phyloP scores from a whole-genome alignment of 176 grass and related monocot genomes.

The Dendrocalamus sinicus region DNA sequence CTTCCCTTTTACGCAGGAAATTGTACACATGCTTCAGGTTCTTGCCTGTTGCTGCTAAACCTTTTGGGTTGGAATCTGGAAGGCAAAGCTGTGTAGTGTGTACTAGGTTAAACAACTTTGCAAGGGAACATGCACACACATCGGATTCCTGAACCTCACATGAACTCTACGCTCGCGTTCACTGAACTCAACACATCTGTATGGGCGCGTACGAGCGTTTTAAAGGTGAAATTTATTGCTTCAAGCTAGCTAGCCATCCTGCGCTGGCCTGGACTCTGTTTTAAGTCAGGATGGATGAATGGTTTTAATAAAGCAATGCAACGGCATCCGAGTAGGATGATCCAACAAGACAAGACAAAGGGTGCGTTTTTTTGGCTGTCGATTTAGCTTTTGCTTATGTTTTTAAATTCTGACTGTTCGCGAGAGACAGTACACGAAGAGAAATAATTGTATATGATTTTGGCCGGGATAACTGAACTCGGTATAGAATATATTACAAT shows the following conservation, averaged over 20 bases:
- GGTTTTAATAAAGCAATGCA: conserved; percentile 11
- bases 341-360: conserved; percentile 21
- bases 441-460: no score
- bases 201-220: conserved; percentile 41
- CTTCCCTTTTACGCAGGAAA: not conserved
- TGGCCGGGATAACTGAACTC: no score
- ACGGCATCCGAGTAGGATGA: not conserved
- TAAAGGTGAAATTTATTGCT: conserved; percentile 43
- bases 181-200: conserved; percentile 38
- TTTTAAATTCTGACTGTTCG: no score
- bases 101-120: not conserved
- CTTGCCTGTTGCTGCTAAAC: not conserved
- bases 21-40: not conserved
- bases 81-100: not conserved
- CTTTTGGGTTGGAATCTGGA: conserved; percentile 10
- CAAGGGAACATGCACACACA: conserved; percentile 14
- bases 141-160: conserved; percentile 65
- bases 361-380: no score
- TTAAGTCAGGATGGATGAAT: conserved; percentile 11
- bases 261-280: conserved; percentile 4
- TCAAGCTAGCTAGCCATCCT: conserved; percentile 9
- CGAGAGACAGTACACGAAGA: no score
- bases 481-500: no score
- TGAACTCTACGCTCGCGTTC: conserved; percentile 46
- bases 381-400: no score